phyloP scores from a whole-genome alignment of 1,284 basidiomycete species.

The Ceratobasidium sp. region DNA sequence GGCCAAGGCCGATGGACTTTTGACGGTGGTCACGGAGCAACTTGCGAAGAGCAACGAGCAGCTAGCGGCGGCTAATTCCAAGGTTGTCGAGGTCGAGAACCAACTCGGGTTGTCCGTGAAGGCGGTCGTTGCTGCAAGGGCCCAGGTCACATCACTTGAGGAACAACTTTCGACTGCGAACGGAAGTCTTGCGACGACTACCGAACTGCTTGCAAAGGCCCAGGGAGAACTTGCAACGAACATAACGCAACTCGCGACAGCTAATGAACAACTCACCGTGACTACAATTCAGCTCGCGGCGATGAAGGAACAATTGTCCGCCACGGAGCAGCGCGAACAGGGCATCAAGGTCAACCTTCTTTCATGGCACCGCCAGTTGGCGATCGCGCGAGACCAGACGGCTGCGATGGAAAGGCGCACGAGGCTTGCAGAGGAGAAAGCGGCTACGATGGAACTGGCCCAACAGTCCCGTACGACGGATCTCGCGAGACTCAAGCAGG shows the following conservation, averaged over 20 bases:
- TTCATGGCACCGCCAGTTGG: conserved; percentile 12
- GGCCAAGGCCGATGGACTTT: neutral
- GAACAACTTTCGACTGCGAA: too few species aligned
- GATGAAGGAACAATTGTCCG: neutral
- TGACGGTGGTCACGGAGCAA: too few species aligned
- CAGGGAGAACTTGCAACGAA: neutral
- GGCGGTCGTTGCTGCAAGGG: too few species aligned
- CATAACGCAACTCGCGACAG: neutral
- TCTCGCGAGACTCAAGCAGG: neutral
- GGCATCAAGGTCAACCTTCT: neutral
- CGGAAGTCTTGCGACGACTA: too few species aligned
- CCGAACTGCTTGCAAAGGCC: neutral
- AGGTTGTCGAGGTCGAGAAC: neutral
- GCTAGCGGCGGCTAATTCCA: neutral
- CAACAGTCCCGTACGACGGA: neutral
- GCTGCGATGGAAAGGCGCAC: neutral
- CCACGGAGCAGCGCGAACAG: neutral
- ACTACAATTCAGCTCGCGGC: neutral
- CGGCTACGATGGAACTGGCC: neutral
- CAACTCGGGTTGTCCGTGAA: too few species aligned
- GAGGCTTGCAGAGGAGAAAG: conserved; percentile 12
- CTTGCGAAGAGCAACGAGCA: neutral
- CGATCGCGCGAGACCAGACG: neutral
- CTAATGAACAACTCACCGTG: neutral
- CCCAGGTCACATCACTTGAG: too few species aligned